Base-by-base conservation (phyloP, 495 filamentous ascomycete species). In the Podospora conica region DNA sequence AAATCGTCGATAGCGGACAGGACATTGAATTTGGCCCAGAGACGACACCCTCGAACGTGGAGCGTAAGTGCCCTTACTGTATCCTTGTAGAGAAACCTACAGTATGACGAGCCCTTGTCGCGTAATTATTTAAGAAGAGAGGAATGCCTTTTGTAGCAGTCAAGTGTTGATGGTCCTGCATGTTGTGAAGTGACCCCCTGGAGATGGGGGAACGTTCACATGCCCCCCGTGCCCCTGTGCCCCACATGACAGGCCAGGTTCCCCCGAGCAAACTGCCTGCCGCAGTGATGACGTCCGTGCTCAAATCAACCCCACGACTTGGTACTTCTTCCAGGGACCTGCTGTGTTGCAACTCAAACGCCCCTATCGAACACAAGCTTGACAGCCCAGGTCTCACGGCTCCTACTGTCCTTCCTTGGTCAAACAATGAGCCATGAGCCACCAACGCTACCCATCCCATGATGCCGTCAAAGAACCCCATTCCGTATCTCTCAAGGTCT, bases 401-500 rank as follows among this genome's bases (percentile, higher is more conserved):
- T 48, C 40, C 40, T 7, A 48, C 40, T 48, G 40, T n/a, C 40
- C 5, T n/a, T 48, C 40, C 40, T 48, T 40, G 12, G 12, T 40
- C 15, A 8, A 28, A 20, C 55, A 27, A 40, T 59, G 23, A 15
- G 25, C 48, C 66, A 83, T 83, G 81, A 80, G 76, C 71, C 81
- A 83, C 66, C 81, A 82, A 73, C 80, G 84, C 40, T 79, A 79
- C 57, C 75, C 79, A 28, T 80, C 81, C 56, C 87, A 92, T 59
- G 84, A 82, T 57, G 74, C 81, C 55, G 81, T 85, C 31, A 92
- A 91, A 73, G 91, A 91, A 70, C 88, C 91, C 21, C 93, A 97
- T 79, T 84, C 88, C 15, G 85, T 97, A 40, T 96, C 91, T 62
- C 76, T 97, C 25, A 97, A 96, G 83, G 93, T 91, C 11, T 79